Percentiles rank a stretch among this genome's conserved stretches.
Evolutionary conservation across 768 basidiomycete genomes (phyloP).

Genomic region (Xanthoconium stramineum): DNA sequence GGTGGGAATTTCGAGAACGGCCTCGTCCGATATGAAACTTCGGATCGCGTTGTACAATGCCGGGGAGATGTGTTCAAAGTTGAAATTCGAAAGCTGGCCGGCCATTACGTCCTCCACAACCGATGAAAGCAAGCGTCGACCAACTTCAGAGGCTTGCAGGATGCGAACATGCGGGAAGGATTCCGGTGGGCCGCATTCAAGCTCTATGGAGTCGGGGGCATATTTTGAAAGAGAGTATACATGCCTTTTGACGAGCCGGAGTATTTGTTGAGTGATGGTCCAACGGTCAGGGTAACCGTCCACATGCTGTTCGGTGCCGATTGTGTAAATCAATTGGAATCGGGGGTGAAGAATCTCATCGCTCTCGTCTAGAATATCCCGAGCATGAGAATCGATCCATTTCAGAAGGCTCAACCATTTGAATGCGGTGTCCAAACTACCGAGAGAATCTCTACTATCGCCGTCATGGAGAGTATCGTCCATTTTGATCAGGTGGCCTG

Average conservation of each 20-base stretch:
- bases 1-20: not conserved
- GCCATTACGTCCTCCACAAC: not conserved
- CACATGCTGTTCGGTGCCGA: no score
- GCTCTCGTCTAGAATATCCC: no score
- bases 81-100: not conserved
- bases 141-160: not conserved
- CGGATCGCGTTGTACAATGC: not conserved
- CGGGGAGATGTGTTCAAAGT: not conserved
- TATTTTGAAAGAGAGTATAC: not conserved
- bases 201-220: conserved; percentile 1
- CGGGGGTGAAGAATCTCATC: no score
- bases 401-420: conserved; percentile 13
- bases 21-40: not conserved
- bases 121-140: not conserved
- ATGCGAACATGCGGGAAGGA: not conserved
- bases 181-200: not conserved
- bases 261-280: no score
- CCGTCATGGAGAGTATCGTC: not conserved
- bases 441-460: not conserved
- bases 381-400: not conserved
- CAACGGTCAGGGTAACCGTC: no score
- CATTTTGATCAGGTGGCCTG: no score
- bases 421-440: not conserved
- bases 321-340: conserved; percentile 1
- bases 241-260: not conserved